Conservation (phyloP, 768 basidiomycete species). For the Tylopilus vinaceipallidus region DNA sequence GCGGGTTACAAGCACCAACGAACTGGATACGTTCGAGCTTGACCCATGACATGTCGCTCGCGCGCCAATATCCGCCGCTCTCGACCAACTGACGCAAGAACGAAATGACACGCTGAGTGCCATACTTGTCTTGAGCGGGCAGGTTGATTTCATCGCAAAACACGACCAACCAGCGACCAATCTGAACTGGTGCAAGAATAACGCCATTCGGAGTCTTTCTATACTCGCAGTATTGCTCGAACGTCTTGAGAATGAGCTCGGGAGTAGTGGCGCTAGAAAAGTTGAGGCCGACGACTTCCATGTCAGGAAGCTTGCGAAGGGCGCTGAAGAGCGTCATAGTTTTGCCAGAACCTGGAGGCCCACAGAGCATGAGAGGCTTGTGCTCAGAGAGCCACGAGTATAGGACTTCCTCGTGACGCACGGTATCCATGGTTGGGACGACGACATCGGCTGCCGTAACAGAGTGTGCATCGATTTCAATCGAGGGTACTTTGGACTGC, state of each 20-base stretch:
- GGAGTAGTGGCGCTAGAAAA: constrained; percentile 99
- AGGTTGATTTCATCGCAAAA: constrained; percentile 99
- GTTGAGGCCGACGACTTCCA: constrained; percentile 98
- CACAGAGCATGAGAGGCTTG: constrained; percentile 96
- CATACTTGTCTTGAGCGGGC: constrained; percentile 95
- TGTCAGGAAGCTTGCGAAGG: constrained; percentile 93
- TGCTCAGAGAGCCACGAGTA: constrained; percentile 99
- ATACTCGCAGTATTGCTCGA: constrained; percentile 99
- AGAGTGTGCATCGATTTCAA: constrained; percentile 95
- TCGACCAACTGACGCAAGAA: constrained; percentile 98
- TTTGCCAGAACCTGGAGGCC: constrained; percentile 99
- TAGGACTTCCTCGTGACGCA: constrained; percentile 96
- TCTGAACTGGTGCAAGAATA: constrained; percentile 88
- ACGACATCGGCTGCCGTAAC: constrained; percentile 96
- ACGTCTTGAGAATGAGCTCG: constrained; percentile 97
- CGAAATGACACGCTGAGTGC: constrained; percentile 97
- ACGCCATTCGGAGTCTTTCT: constrained; percentile 99
- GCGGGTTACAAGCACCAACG: constrained; percentile 98
- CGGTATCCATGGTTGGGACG: constrained; percentile 97
- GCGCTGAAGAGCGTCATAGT: constrained; percentile 99
- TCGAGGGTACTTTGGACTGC: constrained; percentile 88
- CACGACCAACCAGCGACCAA: constrained; percentile 98
- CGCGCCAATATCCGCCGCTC: constrained; percentile 90
- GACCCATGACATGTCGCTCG: constrained; percentile 95
- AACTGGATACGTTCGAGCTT: constrained; percentile 98